Base-by-base conservation (phyloP, 192 early-diverging fungal genomes). In the Bifiguratus adelaidae region DNA sequence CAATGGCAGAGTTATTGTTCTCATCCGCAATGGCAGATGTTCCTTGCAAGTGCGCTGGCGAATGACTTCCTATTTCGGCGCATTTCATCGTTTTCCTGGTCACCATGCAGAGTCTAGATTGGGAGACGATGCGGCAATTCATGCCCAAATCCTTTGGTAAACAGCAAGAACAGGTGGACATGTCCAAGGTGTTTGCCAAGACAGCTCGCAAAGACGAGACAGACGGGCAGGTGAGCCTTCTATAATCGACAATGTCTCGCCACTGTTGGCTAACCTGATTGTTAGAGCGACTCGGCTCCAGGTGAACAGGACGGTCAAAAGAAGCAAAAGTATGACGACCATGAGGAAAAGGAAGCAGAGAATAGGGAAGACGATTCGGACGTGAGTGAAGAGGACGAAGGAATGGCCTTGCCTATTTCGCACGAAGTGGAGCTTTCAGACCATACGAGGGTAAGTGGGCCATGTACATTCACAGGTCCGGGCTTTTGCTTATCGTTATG, bases 341-440 rank as follows among this genome's bases (percentile, higher is more conserved):
- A 58, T 8, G 47, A 49, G 1, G 65, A 70, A 23, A 62, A 60
- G 16, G 67, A 72, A 1, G 69, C 67, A 25, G 43, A 59, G 20
- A 55, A 67, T 7, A 52, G 64, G 11, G 68, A 53, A 13, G 58
- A 71, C 11, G 50, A 52, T 3, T 56, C 35, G 19, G 58, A 55
- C 1, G 48, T 30, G 5, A 46, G 47, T 2, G 53, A 44, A 16
- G 67, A 50, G 8, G 13, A 44, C 3, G 60, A 63, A 12, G 42
- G 47, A 7, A 59, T 69, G 22, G 46, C 56, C 5, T 47, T 83
- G 26, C 86, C 86, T 7, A 73, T 86, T 37, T 73, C 83, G 0
- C 78, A 83, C 51, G 74, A 83, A 46, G 78, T 85, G 13, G 62
- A 51, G 26, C 51, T 88, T 12, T 63, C 67, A 32, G 83, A 83